Base-by-base conservation (phyloP, 140 eudicot species). In the Anethum foeniculum region DNA sequence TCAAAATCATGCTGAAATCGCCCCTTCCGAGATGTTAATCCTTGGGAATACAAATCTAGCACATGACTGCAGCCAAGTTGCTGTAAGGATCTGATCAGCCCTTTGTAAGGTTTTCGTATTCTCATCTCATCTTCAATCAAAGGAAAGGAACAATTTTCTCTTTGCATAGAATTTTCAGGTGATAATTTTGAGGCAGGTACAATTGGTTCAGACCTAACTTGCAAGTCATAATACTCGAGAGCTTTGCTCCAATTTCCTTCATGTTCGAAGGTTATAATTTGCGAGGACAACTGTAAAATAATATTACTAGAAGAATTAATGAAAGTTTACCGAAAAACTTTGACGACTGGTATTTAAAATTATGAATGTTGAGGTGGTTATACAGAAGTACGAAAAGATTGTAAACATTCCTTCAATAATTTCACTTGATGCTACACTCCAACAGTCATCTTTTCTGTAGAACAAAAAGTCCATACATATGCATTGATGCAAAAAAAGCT, bases 211-310 rank as follows among this genome's bases (percentile, higher is more conserved):
- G 97, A 89, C 58, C 93, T 84, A 67, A 93, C 92, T 91, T 89
- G 97, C 75, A 96, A 85, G 80, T 96, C 99, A 77, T 93, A 93
- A 83, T 89, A 91, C 86, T 96, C 99, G 13, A 96, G 97, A 84
- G 99, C 99, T 87, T 93, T 96, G 79, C 95, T 88, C 99, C 99
- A 96, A 71, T 90, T 93, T 79, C 99, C 99, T 93, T 96, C 99
- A 71, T 96, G 99, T 83, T 96, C 99, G 82, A 90, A 93, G 54
- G 95, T 96, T 52, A 90, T 80, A 81, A 93, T 93, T 88, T 96
- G 99, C 75, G 98, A 93, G 34, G 96, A 85, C 85, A 96, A 69
- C 99, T 96, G 86, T 68, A 84, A 71, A 68, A 69, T 79, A 80
- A n/a, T 62, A n/a, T n/a, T n/a, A 39, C 78, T n/a, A 71, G 78